These are phyloP conservation scores for Albugo candida DNA, from an alignment of 352 stramenopile genomes.

Conservation along the genomic window DNA sequence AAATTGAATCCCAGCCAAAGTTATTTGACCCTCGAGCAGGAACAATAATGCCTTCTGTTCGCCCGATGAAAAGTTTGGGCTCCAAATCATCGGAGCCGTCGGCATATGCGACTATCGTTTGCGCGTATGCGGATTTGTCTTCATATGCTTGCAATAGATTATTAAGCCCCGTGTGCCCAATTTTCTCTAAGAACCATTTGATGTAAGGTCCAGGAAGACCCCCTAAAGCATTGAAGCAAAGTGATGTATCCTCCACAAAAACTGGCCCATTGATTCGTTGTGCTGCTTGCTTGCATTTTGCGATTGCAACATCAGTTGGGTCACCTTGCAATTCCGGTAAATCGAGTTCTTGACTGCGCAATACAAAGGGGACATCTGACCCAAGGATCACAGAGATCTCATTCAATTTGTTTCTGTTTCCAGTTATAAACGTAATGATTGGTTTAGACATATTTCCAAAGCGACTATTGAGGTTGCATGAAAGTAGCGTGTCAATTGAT, in stretches of 20 bases:
- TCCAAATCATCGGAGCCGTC: conserved; percentile 19
- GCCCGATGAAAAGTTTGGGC: conserved; percentile 86
- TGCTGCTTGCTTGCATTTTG: conserved; percentile 88
- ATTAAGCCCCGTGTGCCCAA: conserved; percentile 83
- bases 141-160: conserved; percentile 87
- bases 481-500: not conserved
- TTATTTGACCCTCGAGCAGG: conserved; percentile 58
- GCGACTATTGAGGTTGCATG: no score
- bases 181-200: conserved; percentile 97
- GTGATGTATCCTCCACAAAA: conserved; percentile 92
- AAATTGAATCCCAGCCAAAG: conserved; percentile 86
- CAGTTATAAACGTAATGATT: conserved; percentile 60
- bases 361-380: conserved; percentile 75
- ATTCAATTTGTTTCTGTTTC: conserved; percentile 72
- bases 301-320: conserved; percentile 82
- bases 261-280: conserved; percentile 73
- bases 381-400: conserved; percentile 72
- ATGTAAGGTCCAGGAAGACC: conserved; percentile 93
- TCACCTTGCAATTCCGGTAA: conserved; percentile 96
- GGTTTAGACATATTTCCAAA: not conserved
- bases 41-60: conserved; percentile 86
- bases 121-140: conserved; percentile 91
- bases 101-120: conserved; percentile 92
- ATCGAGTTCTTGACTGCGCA: conserved; percentile 86
- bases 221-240: conserved; percentile 92